Conservation (phyloP, 345 rosid species). For the Brassica juncea region DNA sequence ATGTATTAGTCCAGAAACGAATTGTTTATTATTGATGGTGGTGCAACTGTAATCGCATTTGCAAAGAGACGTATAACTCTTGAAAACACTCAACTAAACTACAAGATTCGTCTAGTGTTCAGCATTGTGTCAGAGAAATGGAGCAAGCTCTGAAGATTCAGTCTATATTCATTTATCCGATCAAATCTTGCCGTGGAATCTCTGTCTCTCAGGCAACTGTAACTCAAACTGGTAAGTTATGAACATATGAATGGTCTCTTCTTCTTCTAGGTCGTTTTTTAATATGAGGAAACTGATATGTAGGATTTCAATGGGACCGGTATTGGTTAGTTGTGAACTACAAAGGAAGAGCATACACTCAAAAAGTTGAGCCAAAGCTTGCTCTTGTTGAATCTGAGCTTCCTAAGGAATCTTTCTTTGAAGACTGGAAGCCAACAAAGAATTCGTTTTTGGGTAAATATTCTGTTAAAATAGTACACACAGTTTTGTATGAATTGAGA, state of each 20-base stretch:
- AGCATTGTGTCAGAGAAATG: constrained; percentile 9
- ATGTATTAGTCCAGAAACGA: background rate
- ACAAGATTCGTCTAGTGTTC: background rate
- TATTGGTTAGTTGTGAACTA: constrained; percentile 75
- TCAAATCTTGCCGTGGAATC: constrained; percentile 85
- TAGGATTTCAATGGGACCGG: constrained; percentile 92
- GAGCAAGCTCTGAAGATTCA: constrained; percentile 39
- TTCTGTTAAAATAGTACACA: background rate
- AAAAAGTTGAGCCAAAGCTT: constrained; percentile 84
- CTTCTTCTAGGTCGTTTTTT: background rate
- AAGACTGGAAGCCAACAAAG: constrained; percentile 67
- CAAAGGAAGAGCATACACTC: constrained; percentile 83
- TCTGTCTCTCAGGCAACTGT: constrained; percentile 68
- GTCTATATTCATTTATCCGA: constrained; percentile 70
- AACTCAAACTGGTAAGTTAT: constrained; percentile 61
- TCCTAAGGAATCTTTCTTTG: constrained; percentile 64
- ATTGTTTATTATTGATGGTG: background rate
- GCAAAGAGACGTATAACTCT: background rate
- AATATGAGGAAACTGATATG: constrained; percentile 14
- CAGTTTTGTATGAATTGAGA: background rate
- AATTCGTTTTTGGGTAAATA: constrained; percentile 61
- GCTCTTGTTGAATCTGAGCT: constrained; percentile 65
- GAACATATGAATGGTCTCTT: background rate
- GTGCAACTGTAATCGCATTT: background rate
- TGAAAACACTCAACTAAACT: background rate